These are phyloP conservation scores for Tilletia caries DNA, from an alignment of 1,284 basidiomycete genomes.

Conservation along the genomic window DNA sequence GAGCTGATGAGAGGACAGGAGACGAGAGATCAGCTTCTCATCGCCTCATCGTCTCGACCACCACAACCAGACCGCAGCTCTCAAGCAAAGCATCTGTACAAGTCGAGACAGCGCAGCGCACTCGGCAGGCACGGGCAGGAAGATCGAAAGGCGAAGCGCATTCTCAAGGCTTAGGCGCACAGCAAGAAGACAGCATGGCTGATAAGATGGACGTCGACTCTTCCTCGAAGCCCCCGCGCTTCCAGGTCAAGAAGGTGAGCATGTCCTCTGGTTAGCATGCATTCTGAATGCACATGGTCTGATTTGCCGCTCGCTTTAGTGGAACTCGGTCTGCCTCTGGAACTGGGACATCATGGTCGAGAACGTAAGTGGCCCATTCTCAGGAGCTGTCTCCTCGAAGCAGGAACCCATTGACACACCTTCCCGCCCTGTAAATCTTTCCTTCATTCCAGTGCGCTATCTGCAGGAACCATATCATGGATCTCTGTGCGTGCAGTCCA, in stretches of 20 bases:
- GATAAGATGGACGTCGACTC: slow-evolving; percentile 19
- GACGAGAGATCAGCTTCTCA: too few relatives aligned
- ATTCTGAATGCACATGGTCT: too few relatives aligned
- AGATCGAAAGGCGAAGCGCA: neutral
- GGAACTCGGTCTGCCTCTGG: slow-evolving; percentile 53
- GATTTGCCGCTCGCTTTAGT: slow-evolving; percentile 25
- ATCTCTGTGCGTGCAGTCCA: slow-evolving; percentile 40
- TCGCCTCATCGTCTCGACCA: too few relatives aligned
- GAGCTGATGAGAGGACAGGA: too few relatives aligned
- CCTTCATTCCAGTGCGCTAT: slow-evolving; percentile 45
- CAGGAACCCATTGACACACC: neutral
- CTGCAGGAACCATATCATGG: slow-evolving; percentile 54
- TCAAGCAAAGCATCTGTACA: too few relatives aligned
- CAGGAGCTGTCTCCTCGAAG: neutral
- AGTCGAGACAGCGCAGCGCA: too few relatives aligned
- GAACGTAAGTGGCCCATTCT: slow-evolving; percentile 36
- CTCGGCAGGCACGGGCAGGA: too few relatives aligned
- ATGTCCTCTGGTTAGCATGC: too few relatives aligned
- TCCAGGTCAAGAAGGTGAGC: slow-evolving; percentile 52
- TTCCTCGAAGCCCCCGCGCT: slow-evolving; percentile 39
- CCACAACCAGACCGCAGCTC: too few relatives aligned
- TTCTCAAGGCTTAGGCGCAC: neutral
- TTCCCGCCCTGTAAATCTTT: neutral
- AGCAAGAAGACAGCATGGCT: slow-evolving; percentile 7
- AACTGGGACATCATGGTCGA: slow-evolving; percentile 53